Evolutionary conservation across 805 yeast species (phyloP), one percentile per base, ranked within the genome.

Genomic region (Metschnikowia proteae): DNA sequence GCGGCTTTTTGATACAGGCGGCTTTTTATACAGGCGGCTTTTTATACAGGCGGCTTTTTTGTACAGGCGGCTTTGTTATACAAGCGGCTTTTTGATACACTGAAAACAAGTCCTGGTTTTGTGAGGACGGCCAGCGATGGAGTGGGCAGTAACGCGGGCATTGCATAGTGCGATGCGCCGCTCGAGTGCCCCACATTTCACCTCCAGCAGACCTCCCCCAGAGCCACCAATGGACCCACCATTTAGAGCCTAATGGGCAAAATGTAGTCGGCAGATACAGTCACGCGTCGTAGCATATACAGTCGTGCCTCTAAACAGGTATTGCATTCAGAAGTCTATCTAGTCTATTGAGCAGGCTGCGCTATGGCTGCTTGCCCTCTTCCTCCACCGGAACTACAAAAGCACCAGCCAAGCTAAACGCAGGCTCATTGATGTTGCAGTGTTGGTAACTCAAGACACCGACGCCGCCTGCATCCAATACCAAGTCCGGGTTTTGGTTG

Each of bases 381-480:
- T 83, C 86, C 50, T 80, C 85, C 7, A 80, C 80, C 10, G 89
- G 92, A 10, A 86, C 83, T 6, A 74, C 73, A 58, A 88, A 89
- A 0, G 95, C 92, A 42, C 96, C 96, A 3, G 96, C 86, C 50
- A 92, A 74, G 44, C 76, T 80, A 49, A 92, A 65, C 0, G 97
- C 96, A 3, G 97, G 97, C 68, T 92, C 97, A 34, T 84, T 76
- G 48, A 88, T 76, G 63, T 77, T 83, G 61, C 84, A 82, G 65
- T 91, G 98, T 60, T 88, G 95, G 66, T 91, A 91, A 55, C 94
- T 83, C 61, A 92, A 73, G 1, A 90, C 96, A 52, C 97, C 96
- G 37, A 89, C 88, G 38, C 96, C 97, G 55, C 97, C 97, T 27
- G 98, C 96, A 63, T 92, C 97, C 57, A 92, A 73, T 65, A 92